phyloP scores from a whole-genome alignment of 2,329 filamentous ascomycete species.

The Fusarium verrucosum region DNA sequence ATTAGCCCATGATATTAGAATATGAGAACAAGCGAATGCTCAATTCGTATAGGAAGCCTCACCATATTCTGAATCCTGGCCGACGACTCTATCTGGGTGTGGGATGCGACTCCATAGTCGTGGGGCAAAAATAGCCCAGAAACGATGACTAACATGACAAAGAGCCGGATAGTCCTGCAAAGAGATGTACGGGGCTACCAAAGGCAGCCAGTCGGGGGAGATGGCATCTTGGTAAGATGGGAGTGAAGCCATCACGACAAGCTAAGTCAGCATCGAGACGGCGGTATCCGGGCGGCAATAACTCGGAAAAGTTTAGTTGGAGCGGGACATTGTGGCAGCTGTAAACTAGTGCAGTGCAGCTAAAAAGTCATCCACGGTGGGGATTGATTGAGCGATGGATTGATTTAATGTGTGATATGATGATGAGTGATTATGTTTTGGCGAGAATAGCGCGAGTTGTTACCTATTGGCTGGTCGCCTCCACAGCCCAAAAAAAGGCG shows the following conservation, averaged over 20 bases:
- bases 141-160: slow-evolving; percentile 59
- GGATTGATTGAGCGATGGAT: neutral
- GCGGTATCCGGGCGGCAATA: neutral
- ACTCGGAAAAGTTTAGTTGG: neutral
- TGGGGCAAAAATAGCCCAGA: slow-evolving; percentile 60
- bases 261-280: neutral
- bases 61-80: slow-evolving; percentile 58
- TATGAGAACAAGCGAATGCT: neutral
- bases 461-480: slow-evolving; percentile 1
- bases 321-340: no score
- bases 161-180: slow-evolving; percentile 55
- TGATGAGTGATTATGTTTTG: neutral
- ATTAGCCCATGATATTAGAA: neutral
- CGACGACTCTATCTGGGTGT: slow-evolving; percentile 49
- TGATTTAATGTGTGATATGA: neutral
- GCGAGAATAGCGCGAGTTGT: neutral
- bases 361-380: neutral
- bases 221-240: slow-evolving; percentile 65
- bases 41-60: slow-evolving; percentile 33
- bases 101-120: slow-evolving; percentile 64
- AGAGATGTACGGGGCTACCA: slow-evolving; percentile 58
- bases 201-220: slow-evolving; percentile 58
- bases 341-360: neutral
- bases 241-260: slow-evolving; percentile 47
- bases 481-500: neutral